These are phyloP conservation scores for Rhodotorula graminis DNA, from an alignment of 768 basidiomycete genomes.

Conservation along the genomic window DNA sequence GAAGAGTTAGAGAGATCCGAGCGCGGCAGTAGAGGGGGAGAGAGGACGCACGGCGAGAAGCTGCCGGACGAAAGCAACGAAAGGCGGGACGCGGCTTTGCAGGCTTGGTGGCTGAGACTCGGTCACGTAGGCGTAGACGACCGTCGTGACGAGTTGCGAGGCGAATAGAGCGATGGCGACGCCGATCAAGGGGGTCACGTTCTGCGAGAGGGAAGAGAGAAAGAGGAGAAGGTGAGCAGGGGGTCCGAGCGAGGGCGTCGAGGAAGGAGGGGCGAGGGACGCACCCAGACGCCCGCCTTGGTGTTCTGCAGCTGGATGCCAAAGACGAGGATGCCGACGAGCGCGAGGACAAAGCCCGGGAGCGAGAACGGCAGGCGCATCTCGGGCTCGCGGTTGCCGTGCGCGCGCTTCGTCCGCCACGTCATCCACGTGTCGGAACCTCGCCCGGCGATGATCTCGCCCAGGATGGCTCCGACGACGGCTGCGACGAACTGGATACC, in stretches of 20 bases:
- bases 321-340: slow-evolving; percentile 33
- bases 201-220: background rate
- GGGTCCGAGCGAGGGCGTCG: too few species aligned
- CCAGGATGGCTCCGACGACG: slow-evolving; percentile 38
- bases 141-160: slow-evolving; percentile 33
- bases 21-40: background rate
- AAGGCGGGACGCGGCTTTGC: slow-evolving; percentile 8
- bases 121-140: slow-evolving; percentile 13
- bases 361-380: slow-evolving; percentile 35
- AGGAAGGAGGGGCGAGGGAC: background rate
- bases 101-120: slow-evolving; percentile 7
- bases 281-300: slow-evolving; percentile 7
- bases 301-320: slow-evolving; percentile 28
- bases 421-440: slow-evolving; percentile 40
- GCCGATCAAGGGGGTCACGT: slow-evolving; percentile 30
- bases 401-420: slow-evolving; percentile 29
- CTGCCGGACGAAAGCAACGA: slow-evolving; percentile 28
- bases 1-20: too few species aligned
- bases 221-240: too few species aligned
- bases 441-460: slow-evolving; percentile 39
- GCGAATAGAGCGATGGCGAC: slow-evolving; percentile 32
- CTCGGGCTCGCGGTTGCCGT: slow-evolving; percentile 38
- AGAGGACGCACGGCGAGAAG: slow-evolving; percentile 9
- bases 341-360: slow-evolving; percentile 36
- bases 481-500: slow-evolving; percentile 41